Conservation (phyloP, 2,329 filamentous ascomycete species). For the Didymella exigua region DNA sequence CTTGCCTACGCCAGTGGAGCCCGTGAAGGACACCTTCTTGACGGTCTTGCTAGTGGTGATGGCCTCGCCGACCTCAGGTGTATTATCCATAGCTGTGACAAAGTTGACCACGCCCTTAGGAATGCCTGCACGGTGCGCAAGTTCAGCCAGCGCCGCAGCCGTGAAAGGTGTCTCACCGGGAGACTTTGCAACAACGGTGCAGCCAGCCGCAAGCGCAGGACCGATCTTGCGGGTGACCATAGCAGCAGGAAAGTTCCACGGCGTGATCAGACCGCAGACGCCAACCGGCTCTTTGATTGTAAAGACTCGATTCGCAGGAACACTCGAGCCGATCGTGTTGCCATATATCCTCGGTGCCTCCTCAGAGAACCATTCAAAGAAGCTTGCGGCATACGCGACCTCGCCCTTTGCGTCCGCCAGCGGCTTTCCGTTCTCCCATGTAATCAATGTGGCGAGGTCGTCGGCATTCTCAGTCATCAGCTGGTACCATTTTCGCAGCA, state of each 20-base stretch:
- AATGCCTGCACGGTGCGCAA: constrained; percentile 84
- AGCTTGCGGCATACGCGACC: constrained; percentile 48
- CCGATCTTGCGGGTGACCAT: constrained; percentile 60
- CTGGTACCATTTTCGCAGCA: constrained; percentile 82
- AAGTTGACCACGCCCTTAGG: constrained; percentile 91
- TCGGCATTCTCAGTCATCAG: constrained; percentile 78
- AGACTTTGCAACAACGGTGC: constrained; percentile 90
- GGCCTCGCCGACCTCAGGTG: constrained; percentile 74
- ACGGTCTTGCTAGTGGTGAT: constrained; percentile 78
- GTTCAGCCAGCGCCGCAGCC: constrained; percentile 82
- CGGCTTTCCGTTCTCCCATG: constrained; percentile 90
- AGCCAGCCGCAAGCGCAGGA: constrained; percentile 86
- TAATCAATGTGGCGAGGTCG: constrained; percentile 81
- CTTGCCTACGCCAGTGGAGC: constrained; percentile 68
- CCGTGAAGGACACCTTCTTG: constrained; percentile 93
- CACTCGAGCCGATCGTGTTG: constrained; percentile 72
- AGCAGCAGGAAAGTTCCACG: constrained; percentile 78
- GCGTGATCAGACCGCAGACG: constrained; percentile 81
- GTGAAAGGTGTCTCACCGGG: constrained; percentile 93
- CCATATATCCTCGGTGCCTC: constrained; percentile 57
- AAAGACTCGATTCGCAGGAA: constrained; percentile 74
- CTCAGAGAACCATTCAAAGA: constrained; percentile 51
- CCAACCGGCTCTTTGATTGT: constrained; percentile 85
- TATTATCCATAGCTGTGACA: constrained; percentile 80
- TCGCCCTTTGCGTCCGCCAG: constrained; percentile 58